Percentiles rank a stretch among this genome's conserved stretches.
phyloP scores from a whole-genome alignment of 345 rosid species.

The Dipteronia dyeriana region DNA sequence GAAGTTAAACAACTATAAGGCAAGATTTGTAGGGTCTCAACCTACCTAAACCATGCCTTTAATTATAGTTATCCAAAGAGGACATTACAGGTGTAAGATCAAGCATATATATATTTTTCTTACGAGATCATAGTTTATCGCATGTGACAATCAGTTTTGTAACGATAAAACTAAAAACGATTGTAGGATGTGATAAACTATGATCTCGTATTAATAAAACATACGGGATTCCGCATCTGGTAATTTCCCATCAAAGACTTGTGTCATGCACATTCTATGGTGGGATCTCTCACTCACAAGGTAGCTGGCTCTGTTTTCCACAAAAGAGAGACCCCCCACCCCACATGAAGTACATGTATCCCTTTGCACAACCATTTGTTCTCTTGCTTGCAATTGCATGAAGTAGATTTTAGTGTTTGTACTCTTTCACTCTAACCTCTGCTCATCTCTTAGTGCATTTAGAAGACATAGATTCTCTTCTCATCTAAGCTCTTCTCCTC shows the following conservation, averaged over 20 bases:
- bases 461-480: background rate
- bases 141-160: too few species aligned
- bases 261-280: background rate
- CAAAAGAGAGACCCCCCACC: conserved; percentile 16
- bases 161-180: too few species aligned
- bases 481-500: background rate
- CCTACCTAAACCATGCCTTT: background rate
- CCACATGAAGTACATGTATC: conserved; percentile 30
- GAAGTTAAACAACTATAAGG: conserved; percentile 14
- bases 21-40: conserved; percentile 16
- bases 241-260: too few species aligned
- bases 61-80: background rate
- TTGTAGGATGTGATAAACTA: too few species aligned
- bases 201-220: too few species aligned
- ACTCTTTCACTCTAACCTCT: background rate
- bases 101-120: too few species aligned
- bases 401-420: conserved; percentile 35
- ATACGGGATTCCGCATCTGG: too few species aligned
- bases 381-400: background rate
- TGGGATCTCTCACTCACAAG: conserved; percentile 18
- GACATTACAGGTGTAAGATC: too few species aligned
- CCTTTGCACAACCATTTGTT: conserved; percentile 25
- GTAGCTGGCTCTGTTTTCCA: conserved; percentile 6
- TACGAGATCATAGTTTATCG: too few species aligned
- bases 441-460: background rate